Evolutionary conservation across 371 early-diverging fungal species (phyloP).

Genomic region (Apophysomyces trapeziformis): DNA sequence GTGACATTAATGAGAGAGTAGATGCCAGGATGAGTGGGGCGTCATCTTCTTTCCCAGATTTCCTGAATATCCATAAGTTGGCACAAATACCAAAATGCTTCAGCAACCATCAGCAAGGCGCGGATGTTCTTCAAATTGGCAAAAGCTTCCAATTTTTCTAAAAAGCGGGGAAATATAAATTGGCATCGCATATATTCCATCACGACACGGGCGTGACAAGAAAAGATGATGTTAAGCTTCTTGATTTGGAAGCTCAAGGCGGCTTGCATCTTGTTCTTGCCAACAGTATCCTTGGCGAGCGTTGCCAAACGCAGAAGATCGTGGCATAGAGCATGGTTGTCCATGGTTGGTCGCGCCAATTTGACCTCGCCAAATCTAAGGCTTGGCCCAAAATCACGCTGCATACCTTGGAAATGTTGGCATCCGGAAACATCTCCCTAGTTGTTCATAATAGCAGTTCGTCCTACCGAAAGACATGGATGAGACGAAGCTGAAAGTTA

Average conservation of each 20-base stretch:
- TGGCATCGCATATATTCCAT: conserved; percentile 32
- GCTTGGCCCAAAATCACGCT: conserved; percentile 19
- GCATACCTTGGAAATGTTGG: conserved; percentile 14
- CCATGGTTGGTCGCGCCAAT: conserved; percentile 16
- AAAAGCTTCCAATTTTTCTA: conserved; percentile 24
- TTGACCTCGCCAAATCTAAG: conserved; percentile 21
- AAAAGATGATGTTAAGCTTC: conserved; percentile 10
- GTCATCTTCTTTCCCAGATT: conserved; percentile 19
- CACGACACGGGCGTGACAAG: conserved; percentile 18
- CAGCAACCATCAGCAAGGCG: conserved; percentile 27
- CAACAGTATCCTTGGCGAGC: conserved; percentile 17
- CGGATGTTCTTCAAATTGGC: conserved; percentile 28
- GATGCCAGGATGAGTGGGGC: conserved; percentile 22
- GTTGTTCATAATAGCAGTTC: background rate
- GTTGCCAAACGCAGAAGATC: conserved; percentile 21
- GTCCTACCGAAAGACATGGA: too few species aligned
- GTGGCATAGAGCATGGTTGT: conserved; percentile 19
- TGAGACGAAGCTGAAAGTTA: too few species aligned
- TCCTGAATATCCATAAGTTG: background rate
- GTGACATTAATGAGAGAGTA: conserved; percentile 22
- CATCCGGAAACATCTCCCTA: conserved; percentile 15
- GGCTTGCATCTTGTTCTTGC: conserved; percentile 12
- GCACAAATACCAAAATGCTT: conserved; percentile 30
- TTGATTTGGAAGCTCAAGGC: conserved; percentile 19
- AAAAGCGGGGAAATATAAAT: conserved; percentile 25